Conservation (phyloP, 306 rosid genomes). For the Phaseolus lunatus region DNA sequence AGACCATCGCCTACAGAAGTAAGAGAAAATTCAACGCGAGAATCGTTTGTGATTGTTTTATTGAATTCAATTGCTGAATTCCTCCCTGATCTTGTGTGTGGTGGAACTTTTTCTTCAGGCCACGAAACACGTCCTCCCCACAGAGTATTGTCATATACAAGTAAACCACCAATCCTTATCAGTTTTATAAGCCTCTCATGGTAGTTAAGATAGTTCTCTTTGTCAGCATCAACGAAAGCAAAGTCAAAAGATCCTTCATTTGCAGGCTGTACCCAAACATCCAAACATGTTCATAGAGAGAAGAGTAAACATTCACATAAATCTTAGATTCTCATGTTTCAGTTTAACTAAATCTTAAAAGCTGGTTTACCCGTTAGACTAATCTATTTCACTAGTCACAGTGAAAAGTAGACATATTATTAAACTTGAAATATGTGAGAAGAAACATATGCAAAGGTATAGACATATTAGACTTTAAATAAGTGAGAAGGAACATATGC, state of each 20-base stretch:
- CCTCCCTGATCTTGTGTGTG: background rate
- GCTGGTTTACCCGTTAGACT: too few relatives aligned
- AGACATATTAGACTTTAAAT: too few relatives aligned
- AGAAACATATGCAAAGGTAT: too few relatives aligned
- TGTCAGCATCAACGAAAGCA: conserved; percentile 63
- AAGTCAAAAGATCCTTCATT: conserved; percentile 53
- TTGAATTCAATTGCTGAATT: conserved; percentile 41
- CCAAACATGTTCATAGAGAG: background rate
- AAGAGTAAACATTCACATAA: background rate
- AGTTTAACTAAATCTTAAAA: too few relatives aligned
- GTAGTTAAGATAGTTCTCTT: conserved; percentile 50
- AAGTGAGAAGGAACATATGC: too few relatives aligned
- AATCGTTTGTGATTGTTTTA: conserved; percentile 41
- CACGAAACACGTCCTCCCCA: conserved; percentile 55
- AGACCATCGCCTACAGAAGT: conserved; percentile 55
- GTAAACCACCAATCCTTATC: conserved; percentile 57
- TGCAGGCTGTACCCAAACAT: conserved; percentile 39
- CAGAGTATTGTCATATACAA: conserved; percentile 55
- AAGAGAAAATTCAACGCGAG: conserved; percentile 51
- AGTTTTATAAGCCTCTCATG: conserved; percentile 59
- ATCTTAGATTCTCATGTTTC: too few relatives aligned
- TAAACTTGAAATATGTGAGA: background rate
- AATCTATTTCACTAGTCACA: background rate
- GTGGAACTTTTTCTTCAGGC: conserved; percentile 55
- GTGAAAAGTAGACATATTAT: background rate